Base-by-base conservation (phyloP, 2,329 filamentous ascomycete species). In the Aspergillus niger region DNA sequence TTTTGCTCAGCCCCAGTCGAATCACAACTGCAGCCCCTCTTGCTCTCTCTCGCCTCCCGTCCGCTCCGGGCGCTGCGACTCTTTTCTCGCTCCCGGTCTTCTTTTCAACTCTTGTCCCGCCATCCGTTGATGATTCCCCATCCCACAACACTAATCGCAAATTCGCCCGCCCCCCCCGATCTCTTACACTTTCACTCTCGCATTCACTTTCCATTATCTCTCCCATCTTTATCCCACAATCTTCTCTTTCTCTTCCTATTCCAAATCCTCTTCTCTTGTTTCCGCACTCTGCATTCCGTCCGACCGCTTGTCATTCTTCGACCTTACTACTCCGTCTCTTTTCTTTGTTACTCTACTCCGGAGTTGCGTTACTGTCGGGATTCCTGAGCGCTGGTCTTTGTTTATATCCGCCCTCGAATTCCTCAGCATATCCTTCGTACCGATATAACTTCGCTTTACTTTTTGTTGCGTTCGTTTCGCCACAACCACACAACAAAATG, bases 401-500 rank as follows among this genome's bases (percentile, higher is more conserved):
- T 69, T 67, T 65, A 59, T 64, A 60, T 67, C 64, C 66, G 64
- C 67, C 60, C 63, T 65, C n/a, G 43, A 63, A 68, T 68, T 60
- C 56, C 65, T 57, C 38, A 61, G 55, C 55, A 10, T 52, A 38
- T 24, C 53, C 50, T n/a, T 44, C 30, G 55, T 55, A 61, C 63
- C 65, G 60, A 68, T 58, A 62, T 59, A 65, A 64, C 64, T 55
- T 60, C 53, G 53, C 49, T 48, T 10, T 52, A 48, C 43, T 48
- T 49, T 55, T 54, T 43, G 58, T 48, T 57, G 50, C 57, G 47
- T 55, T 48, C 13, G 48, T 57, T 36, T 55, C 63, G 57, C 61
- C 44, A 58, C 64, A 59, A 69, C 65, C 63, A 59, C 59, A 59
- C 59, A 57, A 65, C 72, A 73, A 67, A 64, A 82, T 81, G 79